These are phyloP conservation scores for Heritiera littoralis DNA, from an alignment of 345 rosid species.

Conservation along the genomic window DNA sequence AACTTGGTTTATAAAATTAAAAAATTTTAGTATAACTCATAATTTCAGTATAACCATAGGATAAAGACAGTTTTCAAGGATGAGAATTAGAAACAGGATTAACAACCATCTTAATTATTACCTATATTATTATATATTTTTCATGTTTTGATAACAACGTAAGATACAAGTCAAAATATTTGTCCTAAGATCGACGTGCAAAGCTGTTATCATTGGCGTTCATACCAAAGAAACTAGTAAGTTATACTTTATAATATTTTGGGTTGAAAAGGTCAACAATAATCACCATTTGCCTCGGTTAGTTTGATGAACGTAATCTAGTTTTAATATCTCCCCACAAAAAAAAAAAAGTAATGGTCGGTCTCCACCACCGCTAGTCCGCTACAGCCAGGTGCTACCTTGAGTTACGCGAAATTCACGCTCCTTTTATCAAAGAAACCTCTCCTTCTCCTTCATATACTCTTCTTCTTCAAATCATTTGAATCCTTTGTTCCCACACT, in stretches of 20 bases:
- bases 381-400: constrained; percentile 2
- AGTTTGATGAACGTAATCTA: not conserved
- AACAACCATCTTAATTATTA: too few relatives aligned
- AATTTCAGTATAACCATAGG: too few relatives aligned
- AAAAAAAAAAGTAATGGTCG: not conserved
- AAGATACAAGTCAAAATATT: too few relatives aligned
- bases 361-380: not conserved
- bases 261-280: constrained; percentile 40
- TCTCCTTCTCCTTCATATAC: constrained; percentile 8
- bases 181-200: too few relatives aligned
- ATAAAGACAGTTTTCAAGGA: too few relatives aligned
- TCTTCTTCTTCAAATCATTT: not conserved
- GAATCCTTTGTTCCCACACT: constrained; percentile 20
- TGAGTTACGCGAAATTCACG: constrained; percentile 35
- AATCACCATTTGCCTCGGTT: constrained; percentile 19
- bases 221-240: constrained; percentile 10
- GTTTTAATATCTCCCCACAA: not conserved
- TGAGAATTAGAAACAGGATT: too few relatives aligned
- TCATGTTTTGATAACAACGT: too few relatives aligned
- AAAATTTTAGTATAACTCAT: too few relatives aligned
- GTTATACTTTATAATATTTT: too few relatives aligned
- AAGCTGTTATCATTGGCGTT: not conserved
- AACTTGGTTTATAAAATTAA: too few relatives aligned
- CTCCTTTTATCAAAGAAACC: constrained; percentile 26
- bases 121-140: too few relatives aligned